Conservation (phyloP, 2,329 filamentous ascomycete genomes). For the Alternaria burnsii region DNA sequence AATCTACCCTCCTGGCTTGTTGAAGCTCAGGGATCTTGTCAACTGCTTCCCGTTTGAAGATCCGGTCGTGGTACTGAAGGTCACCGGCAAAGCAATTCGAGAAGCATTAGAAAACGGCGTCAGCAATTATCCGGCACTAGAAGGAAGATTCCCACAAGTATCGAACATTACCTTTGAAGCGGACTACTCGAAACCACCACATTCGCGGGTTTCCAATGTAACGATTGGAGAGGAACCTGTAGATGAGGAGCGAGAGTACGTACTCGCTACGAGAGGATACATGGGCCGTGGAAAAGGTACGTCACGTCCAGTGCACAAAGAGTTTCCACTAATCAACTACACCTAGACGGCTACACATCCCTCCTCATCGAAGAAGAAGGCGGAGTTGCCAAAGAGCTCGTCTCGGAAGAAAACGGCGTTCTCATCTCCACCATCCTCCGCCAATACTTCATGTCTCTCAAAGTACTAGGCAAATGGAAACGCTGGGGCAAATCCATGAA, state of each 20-base stretch:
- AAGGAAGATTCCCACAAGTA: constrained; percentile 85
- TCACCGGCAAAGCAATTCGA: constrained; percentile 75
- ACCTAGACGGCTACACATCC: constrained; percentile 75
- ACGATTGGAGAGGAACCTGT: constrained; percentile 69
- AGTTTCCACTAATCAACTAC: constrained; percentile 7
- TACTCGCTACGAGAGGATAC: constrained; percentile 82
- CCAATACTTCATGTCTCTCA: constrained; percentile 89
- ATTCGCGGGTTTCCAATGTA: constrained; percentile 70
- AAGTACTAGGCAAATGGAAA: constrained; percentile 81
- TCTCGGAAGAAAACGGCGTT: constrained; percentile 78
- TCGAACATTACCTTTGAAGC: constrained; percentile 82
- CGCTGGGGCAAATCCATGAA: constrained; percentile 70
- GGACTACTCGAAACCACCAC: constrained; percentile 68
- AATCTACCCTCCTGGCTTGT: constrained; percentile 81
- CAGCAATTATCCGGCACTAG: constrained; percentile 79
- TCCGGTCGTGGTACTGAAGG: constrained; percentile 78
- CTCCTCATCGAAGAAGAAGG: constrained; percentile 80
- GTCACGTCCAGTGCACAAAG: background rate
- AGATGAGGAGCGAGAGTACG: constrained; percentile 71
- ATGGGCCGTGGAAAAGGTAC: constrained; percentile 79
- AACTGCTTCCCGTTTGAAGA: constrained; percentile 95
- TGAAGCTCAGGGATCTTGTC: constrained; percentile 82
- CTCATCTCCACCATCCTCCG: constrained; percentile 85
- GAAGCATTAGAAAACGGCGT: constrained; percentile 88
- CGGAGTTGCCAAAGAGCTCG: constrained; percentile 77